Base-by-base conservation (phyloP, 257 asterid genomes). In the Paulownia fortunei region DNA sequence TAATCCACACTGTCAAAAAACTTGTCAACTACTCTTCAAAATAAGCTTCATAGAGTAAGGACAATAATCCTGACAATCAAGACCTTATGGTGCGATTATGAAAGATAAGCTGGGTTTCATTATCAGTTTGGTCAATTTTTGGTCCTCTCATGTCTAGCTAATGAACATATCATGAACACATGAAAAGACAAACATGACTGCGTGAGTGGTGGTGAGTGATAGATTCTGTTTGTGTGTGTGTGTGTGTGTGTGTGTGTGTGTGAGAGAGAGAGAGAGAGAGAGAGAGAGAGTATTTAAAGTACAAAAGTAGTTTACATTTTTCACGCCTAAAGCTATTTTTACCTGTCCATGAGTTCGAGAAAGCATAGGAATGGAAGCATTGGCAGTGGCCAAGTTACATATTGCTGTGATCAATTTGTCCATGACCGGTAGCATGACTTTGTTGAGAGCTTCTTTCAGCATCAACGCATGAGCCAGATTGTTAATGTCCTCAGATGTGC, bases 271-370 rank as follows among this genome's bases (percentile, higher is more conserved):
- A 52, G 58, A 21, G 41, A 6, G 68, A 13, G 52, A 36, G 4
- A n/a, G 49, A 0, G 55, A 27, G 42, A 41, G 30, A 47, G 18
- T 8, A 24, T 24, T n/a, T 7, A n/a, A 19, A 13, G 49, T 63
- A 37, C 51, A 37, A 8, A 12, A 59, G 8, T 16, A 76, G 26
- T 42, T 8, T 15, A 19, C 41, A 24, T 36, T 54, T 30, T 30
- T 12, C 30, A n/a, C 10, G 26, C 58, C n/a, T 32, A 24, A 55
- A 73, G 13, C 23, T 30, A 65, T n/a, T n/a, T n/a, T 74, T 73
- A 86, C 87, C 87, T 86, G 89, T 47, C 89, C 89, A 58, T 86
- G 89, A 61, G 88, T 86, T 61, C 87, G 88, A 72, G 89, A 86
- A 55, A 86, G 89, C 89, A 86, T 83, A 12, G 89, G 80, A 76